Conservation (phyloP, 192 early-diverging fungal genomes). For the Coemansia sp. region DNA sequence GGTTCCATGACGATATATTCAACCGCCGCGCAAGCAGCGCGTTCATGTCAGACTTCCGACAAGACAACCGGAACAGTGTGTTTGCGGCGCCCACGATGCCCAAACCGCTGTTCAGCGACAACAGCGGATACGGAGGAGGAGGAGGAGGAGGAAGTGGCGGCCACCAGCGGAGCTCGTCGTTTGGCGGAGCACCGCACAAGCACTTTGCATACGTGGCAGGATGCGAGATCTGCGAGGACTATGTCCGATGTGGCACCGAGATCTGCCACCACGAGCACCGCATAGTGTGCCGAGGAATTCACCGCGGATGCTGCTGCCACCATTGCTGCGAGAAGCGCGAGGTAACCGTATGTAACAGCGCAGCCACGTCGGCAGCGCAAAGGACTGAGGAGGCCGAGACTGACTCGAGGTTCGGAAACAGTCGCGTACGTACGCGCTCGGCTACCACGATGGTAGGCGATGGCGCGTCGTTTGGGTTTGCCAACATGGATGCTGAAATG, state of each 20-base stretch:
- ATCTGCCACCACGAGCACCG: slow-evolving; percentile 48
- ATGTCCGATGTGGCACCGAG: slow-evolving; percentile 26
- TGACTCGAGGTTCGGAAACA: slow-evolving; percentile 39
- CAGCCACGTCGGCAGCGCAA: slow-evolving; percentile 8
- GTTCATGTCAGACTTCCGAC: slow-evolving; percentile 28
- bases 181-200: slow-evolving; percentile 3
- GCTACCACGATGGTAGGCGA: slow-evolving; percentile 43
- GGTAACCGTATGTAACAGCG: slow-evolving; percentile 14
- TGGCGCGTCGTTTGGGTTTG: slow-evolving; percentile 40
- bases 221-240: slow-evolving; percentile 48
- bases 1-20: slow-evolving; percentile 49
- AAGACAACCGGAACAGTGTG: slow-evolving; percentile 34
- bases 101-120: slow-evolving; percentile 34
- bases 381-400: slow-evolving; percentile 39
- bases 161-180: slow-evolving; percentile 22
- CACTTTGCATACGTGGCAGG: slow-evolving; percentile 48
- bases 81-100: slow-evolving; percentile 45
- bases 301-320: slow-evolving; percentile 33
- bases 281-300: slow-evolving; percentile 24
- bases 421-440: slow-evolving; percentile 40
- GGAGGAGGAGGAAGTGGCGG: background rate
- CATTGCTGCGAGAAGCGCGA: slow-evolving; percentile 21
- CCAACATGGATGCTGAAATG: slow-evolving; percentile 49
- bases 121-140: background rate
- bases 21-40: slow-evolving; percentile 30